Evolutionary conservation across 495 filamentous ascomycete species (phyloP), one percentile per base, ranked within the genome.

Genomic region (Penicillium diatomitis): DNA sequence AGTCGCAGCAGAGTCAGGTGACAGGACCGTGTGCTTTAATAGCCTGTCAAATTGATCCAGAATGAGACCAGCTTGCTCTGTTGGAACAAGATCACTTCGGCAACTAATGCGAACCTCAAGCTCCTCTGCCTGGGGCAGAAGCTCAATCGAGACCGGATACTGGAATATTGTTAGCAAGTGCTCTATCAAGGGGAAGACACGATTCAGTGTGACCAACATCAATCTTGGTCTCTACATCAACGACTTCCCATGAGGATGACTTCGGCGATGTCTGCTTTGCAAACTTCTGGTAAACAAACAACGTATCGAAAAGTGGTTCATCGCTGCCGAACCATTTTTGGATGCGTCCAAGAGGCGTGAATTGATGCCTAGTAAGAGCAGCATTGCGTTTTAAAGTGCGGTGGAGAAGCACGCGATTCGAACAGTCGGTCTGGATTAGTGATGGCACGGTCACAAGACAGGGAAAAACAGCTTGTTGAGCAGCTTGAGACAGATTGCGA

Each of bases 221-320:
- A 36, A 78, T 74, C 9, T 65, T 73, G 44, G 79, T 77, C 47
- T 73, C 67, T 49, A 83, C 82, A 41, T 75, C 65, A 10, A 74
- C 49, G 6, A 78, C 46, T 30, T 73, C 60, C 79, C 79, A 83
- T 1, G 48, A 39, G 3, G 46, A 11, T 7, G 32, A 2, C 4
- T 63, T 56, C 3, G 51, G 33, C 5, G 36, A 35, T 20, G 20
- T 20, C 0, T 43, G 44, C 0, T 48, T 59, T 40, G 46, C 50
- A 44, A 72, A 49, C 51, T 87, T 89, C 56, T 90, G 88, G 58
- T 87, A 91, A 0, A 82, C 82, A 58, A 94, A 81, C 31, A 94
- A 64, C 0, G 86, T 86, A 62, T 94, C 87, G 54, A 94, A 90
- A 3, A 88, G 72, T 8, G 70, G 68, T 20, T 75, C 66, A 32